Evolutionary conservation across 2,329 filamentous ascomycete species (phyloP).

Genomic region (Stromatinia cepivora): DNA sequence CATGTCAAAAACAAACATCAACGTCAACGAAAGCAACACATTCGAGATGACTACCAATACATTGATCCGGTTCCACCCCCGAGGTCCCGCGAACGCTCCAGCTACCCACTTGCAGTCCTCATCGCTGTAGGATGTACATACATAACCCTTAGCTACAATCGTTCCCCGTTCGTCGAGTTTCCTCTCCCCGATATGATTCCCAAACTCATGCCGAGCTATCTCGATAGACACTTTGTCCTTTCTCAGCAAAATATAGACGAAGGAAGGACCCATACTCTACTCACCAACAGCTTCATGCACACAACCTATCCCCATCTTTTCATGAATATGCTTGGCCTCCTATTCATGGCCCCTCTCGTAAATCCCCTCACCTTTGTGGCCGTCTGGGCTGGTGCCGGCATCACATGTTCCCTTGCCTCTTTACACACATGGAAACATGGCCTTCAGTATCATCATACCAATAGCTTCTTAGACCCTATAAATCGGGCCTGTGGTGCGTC

Average conservation of each 20-base stretch:
- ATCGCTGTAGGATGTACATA: conserved; percentile 13
- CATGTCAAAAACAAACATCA: neutral
- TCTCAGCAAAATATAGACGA: conserved; percentile 14
- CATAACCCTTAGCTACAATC: conserved; percentile 17
- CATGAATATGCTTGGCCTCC: conserved; percentile 8
- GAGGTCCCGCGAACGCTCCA: neutral
- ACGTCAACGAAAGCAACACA: neutral
- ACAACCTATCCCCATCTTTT: conserved; percentile 2
- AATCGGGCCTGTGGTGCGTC: conserved; percentile 12
- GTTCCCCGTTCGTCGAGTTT: neutral
- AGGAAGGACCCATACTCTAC: conserved; percentile 7
- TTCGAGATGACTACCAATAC: neutral
- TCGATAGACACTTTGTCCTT: conserved; percentile 3
- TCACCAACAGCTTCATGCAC: conserved; percentile 18
- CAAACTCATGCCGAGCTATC: neutral
- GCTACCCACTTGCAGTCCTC: conserved; percentile 13
- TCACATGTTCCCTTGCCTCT: conserved; percentile 6
- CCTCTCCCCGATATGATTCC: neutral
- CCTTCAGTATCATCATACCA: neutral
- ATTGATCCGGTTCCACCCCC: neutral
- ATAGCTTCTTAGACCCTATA: neutral
- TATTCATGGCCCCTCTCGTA: neutral
- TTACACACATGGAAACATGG: conserved; percentile 13
- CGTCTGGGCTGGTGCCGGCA: conserved; percentile 12
- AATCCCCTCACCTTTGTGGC: conserved; percentile 7